Conservation (phyloP, 106 monocot genomes). For the Hemerocallis citrina region DNA sequence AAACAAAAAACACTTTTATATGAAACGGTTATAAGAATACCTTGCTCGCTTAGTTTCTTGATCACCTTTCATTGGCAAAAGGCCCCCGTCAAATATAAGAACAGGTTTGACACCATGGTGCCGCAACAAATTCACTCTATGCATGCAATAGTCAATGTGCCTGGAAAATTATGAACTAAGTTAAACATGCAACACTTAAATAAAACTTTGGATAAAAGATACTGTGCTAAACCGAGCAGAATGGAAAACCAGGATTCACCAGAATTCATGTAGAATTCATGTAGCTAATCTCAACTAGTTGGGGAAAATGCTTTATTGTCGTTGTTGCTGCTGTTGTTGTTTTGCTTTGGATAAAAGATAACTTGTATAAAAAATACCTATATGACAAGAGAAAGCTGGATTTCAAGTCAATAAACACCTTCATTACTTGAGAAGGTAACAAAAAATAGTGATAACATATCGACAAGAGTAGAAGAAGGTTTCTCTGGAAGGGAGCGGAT, state of each 20-base stretch:
- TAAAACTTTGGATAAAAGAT: background rate
- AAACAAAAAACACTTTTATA: background rate
- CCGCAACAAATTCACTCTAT: constrained; percentile 83
- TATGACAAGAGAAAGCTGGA: background rate
- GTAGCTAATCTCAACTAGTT: too few relatives aligned
- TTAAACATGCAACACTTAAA: background rate
- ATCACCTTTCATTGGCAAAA: constrained; percentile 83
- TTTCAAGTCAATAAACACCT: background rate
- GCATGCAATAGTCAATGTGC: constrained; percentile 96
- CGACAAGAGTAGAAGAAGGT: too few relatives aligned
- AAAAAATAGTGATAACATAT: too few relatives aligned
- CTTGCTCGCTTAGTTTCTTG: constrained; percentile 87
- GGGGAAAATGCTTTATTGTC: too few relatives aligned
- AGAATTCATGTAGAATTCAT: too few relatives aligned
- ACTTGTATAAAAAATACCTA: too few relatives aligned
- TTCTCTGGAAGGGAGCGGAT: too few relatives aligned
- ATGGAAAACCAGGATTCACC: too few relatives aligned
- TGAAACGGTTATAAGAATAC: constrained; percentile 17
- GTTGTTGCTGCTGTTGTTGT: too few relatives aligned
- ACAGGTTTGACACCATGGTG: constrained; percentile 84
- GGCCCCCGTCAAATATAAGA: constrained; percentile 94
- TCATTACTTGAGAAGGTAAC: background rate
- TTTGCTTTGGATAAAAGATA: too few relatives aligned
- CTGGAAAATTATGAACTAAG: constrained; percentile 23
- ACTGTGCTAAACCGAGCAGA: too few relatives aligned